These are phyloP conservation scores for Mycena sanguinolenta DNA, from an alignment of 768 basidiomycete species.

Conservation along the genomic window DNA sequence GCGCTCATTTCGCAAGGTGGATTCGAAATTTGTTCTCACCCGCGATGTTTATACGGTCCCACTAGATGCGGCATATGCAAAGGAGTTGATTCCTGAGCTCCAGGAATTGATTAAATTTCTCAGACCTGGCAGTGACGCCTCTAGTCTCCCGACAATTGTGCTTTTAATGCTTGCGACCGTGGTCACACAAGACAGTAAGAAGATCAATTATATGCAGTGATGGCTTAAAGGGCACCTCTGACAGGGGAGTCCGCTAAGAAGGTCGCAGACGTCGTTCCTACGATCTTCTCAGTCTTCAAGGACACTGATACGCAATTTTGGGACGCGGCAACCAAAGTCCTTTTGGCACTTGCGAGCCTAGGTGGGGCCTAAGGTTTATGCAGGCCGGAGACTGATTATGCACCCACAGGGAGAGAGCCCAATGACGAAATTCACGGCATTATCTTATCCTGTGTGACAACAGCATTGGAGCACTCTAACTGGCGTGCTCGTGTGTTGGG, in stretches of 20 bases:
- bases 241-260: neutral
- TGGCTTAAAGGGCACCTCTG: neutral
- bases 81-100: neutral
- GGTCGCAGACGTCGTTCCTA: neutral
- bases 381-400: neutral
- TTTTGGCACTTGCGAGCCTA: neutral
- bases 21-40: neutral
- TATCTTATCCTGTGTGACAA: neutral
- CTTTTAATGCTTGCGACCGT: neutral
- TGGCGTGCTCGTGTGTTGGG: neutral
- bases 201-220: neutral
- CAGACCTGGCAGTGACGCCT: neutral
- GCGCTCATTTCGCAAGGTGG: neutral
- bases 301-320: neutral
- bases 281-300: constrained; percentile 5
- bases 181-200: too few species aligned
- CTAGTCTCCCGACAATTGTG: neutral
- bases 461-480: neutral
- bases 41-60: too few species aligned
- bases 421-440: too few species aligned
- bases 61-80: neutral
- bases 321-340: too few species aligned
- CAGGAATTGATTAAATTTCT: neutral
- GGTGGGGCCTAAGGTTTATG: neutral
- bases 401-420: too few species aligned